A percentile compares a stretch with the other conserved stretches of the same genome.
phyloP scores from a whole-genome alignment of 441 rosid species.

The Populus hybrid region DNA sequence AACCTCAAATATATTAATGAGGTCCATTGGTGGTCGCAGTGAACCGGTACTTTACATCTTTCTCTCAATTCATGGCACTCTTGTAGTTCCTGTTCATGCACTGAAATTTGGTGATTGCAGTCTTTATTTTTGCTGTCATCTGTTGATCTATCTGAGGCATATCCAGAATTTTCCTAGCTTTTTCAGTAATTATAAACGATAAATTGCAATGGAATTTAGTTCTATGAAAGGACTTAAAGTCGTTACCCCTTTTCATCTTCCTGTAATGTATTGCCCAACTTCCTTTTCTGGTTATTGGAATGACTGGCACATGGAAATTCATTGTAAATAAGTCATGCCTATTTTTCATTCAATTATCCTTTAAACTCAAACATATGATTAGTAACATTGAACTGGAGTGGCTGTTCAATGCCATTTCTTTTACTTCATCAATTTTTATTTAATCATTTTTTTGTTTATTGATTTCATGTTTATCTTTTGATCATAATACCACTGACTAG shows the following conservation, averaged over 20 bases:
- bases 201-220: background rate
- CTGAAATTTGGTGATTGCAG: background rate
- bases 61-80: slow-evolving; percentile 12
- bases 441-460: too few relatives aligned
- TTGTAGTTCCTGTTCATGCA: background rate
- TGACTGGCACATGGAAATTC: background rate
- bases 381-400: background rate
- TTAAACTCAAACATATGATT: background rate
- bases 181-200: background rate
- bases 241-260: background rate
- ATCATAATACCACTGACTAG: background rate
- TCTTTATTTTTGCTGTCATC: background rate
- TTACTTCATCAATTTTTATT: background rate
- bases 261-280: background rate
- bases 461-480: background rate
- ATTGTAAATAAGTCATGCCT: background rate
- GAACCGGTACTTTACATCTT: slow-evolving; percentile 68
- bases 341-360: background rate
- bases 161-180: background rate
- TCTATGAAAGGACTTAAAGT: background rate
- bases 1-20: slow-evolving; percentile 94
- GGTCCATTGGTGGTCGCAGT: slow-evolving; percentile 84
- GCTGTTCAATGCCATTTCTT: background rate
- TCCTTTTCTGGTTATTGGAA: background rate
- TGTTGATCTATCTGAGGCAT: background rate